Percentiles rank a stretch among this genome's conserved stretches.
Conservation (phyloP, 805 yeast species). For the Yarrowia sp. region DNA sequence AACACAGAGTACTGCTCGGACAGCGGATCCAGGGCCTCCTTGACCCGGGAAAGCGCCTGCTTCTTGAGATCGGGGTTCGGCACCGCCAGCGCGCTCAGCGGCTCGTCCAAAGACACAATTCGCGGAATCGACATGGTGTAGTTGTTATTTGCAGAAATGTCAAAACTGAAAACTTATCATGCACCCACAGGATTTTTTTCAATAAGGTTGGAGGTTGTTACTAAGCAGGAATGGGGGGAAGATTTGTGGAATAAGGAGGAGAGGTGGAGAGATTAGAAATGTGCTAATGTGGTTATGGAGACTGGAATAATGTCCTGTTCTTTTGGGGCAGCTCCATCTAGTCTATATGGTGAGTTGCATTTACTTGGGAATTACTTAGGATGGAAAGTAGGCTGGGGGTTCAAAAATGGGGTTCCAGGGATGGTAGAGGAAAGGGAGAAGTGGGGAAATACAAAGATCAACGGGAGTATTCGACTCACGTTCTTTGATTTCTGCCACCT, state of each 20-base stretch:
- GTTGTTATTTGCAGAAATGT: background rate
- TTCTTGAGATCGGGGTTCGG: conserved; percentile 38
- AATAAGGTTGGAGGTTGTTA: background rate
- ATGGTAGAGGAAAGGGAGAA: no score
- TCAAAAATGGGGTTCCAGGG: no score
- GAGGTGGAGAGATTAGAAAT: background rate
- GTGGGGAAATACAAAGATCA: no score
- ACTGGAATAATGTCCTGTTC: no score
- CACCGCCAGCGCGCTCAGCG: conserved; percentile 28
- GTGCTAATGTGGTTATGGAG: no score
- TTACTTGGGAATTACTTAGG: no score
- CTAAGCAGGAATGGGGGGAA: background rate
- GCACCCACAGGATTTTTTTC: conserved; percentile 11
- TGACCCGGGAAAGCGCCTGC: conserved; percentile 50
- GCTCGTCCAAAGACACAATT: conserved; percentile 31
- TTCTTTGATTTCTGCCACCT: no score
- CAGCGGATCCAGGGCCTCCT: conserved; percentile 65
- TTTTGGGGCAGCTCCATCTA: no score
- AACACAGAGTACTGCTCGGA: conserved; percentile 63
- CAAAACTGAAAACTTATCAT: conserved; percentile 10
- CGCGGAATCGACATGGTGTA: conserved; percentile 17
- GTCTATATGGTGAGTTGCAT: no score
- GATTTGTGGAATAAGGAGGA: background rate
- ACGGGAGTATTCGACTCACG: no score
- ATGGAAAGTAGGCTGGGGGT: no score